phyloP scores from a whole-genome alignment of 176 grass and related monocot genomes.

The Aechmea fasciata region DNA sequence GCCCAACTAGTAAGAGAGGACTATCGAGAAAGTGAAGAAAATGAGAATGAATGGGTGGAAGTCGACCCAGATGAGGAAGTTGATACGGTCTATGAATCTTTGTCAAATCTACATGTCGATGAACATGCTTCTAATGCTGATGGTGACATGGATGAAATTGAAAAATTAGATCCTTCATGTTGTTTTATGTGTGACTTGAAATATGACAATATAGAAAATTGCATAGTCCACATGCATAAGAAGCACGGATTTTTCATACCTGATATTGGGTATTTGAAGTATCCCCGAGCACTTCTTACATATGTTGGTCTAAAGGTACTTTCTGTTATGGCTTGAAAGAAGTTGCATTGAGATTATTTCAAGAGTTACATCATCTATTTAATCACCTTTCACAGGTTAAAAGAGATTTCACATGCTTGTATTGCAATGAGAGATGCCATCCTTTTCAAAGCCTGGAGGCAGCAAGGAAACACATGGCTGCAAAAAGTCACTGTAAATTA shows the following conservation, averaged over 20 bases:
- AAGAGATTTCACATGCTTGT: constrained; percentile 77
- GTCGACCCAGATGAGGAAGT: constrained; percentile 43
- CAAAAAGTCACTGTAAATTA: constrained; percentile 91
- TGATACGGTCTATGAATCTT: constrained; percentile 43
- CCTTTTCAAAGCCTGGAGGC: constrained; percentile 81
- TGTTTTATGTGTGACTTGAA: constrained; percentile 92
- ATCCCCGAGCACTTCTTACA: constrained; percentile 73
- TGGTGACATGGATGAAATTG: constrained; percentile 62
- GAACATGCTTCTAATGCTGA: constrained; percentile 30
- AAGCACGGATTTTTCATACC: constrained; percentile 95
- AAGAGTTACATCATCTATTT: background rate
- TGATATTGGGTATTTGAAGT: constrained; percentile 88
- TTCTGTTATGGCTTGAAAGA: background rate
- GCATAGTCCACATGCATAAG: constrained; percentile 97
- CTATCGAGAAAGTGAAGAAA: constrained; percentile 26
- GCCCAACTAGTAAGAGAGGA: constrained; percentile 32
- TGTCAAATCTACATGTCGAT: constrained; percentile 45
- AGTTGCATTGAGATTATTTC: background rate
- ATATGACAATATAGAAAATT: constrained; percentile 64
- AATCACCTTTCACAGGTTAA: constrained; percentile 44
- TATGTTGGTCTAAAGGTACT: constrained; percentile 85
- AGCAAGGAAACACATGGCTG: constrained; percentile 87
- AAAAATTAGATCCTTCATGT: constrained; percentile 59
- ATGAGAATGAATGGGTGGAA: constrained; percentile 78
- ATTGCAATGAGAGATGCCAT: constrained; percentile 87